These are phyloP conservation scores for Globisporangium abappressorium DNA, from an alignment of 352 stramenopile species.

Conservation along the genomic window DNA sequence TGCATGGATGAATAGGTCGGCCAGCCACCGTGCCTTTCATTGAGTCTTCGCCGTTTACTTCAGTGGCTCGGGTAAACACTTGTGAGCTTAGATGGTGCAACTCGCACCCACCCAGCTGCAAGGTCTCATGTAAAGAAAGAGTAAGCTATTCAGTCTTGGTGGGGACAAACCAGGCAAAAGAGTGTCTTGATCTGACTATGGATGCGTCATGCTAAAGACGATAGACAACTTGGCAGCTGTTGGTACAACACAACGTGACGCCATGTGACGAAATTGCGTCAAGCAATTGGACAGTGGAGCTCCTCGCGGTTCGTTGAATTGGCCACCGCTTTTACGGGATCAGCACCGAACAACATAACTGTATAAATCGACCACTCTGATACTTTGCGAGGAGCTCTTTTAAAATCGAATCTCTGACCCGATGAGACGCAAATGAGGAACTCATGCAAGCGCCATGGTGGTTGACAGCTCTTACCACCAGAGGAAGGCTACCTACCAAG, in stretches of 20 bases:
- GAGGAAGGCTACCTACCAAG: not conserved
- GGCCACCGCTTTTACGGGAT: not conserved
- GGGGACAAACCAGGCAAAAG: not conserved
- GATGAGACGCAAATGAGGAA: not conserved
- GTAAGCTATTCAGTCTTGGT: not conserved
- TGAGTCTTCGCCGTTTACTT: not conserved
- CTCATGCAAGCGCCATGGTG: not conserved
- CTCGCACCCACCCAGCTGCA: constrained; percentile 12
- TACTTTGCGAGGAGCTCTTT: not conserved
- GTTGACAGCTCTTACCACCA: not conserved
- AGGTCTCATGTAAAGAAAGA: constrained; percentile 10
- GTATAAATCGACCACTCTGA: not conserved
- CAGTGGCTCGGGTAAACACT: not conserved
- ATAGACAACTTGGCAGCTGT: not conserved
- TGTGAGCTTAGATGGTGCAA: not conserved
- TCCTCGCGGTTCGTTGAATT: not conserved
- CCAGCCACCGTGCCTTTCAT: not conserved
- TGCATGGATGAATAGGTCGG: not conserved
- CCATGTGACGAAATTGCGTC: not conserved
- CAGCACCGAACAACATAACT: not conserved
- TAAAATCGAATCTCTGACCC: not conserved
- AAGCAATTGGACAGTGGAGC: not conserved
- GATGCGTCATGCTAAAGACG: not conserved
- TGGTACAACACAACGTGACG: constrained; percentile 1
- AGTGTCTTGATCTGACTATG: not conserved